Evolutionary conservation across 2,329 filamentous ascomycete species (phyloP).

Genomic region (Pseudopyrenochaeta lycopersici): DNA sequence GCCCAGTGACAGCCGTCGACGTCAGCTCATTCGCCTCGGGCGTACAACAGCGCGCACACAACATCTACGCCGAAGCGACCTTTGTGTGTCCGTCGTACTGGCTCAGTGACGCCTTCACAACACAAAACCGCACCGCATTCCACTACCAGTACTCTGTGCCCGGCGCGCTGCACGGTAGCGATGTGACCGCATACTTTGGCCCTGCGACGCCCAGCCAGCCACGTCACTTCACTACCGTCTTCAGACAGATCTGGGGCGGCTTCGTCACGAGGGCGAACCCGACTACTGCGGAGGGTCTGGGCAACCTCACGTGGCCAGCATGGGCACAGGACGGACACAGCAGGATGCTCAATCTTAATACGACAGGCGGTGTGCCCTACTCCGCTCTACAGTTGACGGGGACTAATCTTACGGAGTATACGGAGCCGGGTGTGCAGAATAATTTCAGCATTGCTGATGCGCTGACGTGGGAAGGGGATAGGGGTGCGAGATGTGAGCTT

Average conservation of each 20-base stretch:
- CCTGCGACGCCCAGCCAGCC: conserved; percentile 19
- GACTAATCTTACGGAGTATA: conserved; percentile 10
- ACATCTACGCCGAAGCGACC: conserved; percentile 64
- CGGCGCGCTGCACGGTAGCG: conserved; percentile 22
- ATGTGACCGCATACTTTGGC: conserved; percentile 27
- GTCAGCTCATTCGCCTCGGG: conserved; percentile 60
- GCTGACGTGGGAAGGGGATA: conserved; percentile 18
- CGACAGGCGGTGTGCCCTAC: conserved; percentile 22
- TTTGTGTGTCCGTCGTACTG: conserved; percentile 67
- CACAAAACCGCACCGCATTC: no score
- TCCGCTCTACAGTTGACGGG: conserved; percentile 1
- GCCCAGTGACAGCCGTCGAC: conserved; percentile 59
- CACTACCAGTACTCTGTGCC: conserved; percentile 33
- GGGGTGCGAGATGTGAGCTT: conserved; percentile 18
- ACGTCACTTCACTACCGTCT: conserved; percentile 9
- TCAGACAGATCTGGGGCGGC: conserved; percentile 14
- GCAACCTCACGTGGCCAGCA: no score
- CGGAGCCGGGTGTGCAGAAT: conserved; percentile 12
- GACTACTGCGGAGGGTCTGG: neutral
- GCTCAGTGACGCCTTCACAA: conserved; percentile 53
- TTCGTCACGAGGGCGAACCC: conserved; percentile 9
- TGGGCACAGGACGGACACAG: neutral
- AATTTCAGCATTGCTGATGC: conserved; percentile 14
- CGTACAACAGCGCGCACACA: conserved; percentile 62
- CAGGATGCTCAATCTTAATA: conserved; percentile 19